These are phyloP conservation scores for Lactarius akahatsu DNA, from an alignment of 768 basidiomycete species.

Conservation along the genomic window DNA sequence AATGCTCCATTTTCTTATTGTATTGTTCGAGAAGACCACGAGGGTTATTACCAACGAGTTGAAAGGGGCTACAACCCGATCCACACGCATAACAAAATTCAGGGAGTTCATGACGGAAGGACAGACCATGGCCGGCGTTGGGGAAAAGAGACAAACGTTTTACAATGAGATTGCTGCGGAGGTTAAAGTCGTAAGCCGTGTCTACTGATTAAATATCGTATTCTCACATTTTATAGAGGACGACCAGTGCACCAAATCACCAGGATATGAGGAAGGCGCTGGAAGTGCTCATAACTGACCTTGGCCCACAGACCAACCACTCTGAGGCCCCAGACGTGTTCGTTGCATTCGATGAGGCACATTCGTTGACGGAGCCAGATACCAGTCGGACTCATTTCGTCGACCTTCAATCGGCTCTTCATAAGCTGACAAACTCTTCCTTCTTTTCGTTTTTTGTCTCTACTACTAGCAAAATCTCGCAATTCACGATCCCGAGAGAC, in stretches of 20 bases:
- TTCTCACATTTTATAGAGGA: neutral
- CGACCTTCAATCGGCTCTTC: neutral
- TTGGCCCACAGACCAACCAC: no score
- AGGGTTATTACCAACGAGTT: neutral
- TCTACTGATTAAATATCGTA: neutral
- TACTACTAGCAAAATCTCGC: neutral
- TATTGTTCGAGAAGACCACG: neutral
- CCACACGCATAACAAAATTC: neutral
- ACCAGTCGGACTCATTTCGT: neutral
- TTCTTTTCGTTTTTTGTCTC: neutral
- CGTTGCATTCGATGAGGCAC: slow-evolving; percentile 1
- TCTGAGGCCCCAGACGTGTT: neutral
- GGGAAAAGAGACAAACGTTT: neutral
- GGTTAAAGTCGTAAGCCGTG: neutral
- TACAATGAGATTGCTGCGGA: neutral
- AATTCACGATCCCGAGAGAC: neutral
- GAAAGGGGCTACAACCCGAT: neutral
- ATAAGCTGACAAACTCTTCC: neutral
- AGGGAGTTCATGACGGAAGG: neutral
- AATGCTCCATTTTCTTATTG: neutral
- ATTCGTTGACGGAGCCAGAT: neutral
- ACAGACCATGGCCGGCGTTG: neutral
- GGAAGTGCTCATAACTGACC: neutral
- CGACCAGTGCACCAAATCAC: accelerated
- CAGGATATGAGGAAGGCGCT: accelerated